Conservation (phyloP, 345 rosid species). For the Tarenaya hassleriana region DNA sequence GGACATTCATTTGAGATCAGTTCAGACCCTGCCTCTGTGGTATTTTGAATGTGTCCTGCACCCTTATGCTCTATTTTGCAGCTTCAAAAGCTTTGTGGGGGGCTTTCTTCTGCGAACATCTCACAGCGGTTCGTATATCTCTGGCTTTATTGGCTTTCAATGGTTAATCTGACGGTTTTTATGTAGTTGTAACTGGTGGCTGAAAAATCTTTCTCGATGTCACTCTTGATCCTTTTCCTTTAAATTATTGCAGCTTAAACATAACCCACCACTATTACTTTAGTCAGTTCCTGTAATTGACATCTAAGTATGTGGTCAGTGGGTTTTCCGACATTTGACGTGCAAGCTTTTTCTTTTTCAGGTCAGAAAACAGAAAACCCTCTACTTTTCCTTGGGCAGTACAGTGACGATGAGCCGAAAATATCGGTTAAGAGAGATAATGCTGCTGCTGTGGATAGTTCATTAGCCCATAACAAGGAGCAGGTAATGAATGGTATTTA, state of each 20-base stretch:
- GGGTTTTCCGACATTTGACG: conserved; percentile 34
- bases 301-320: conserved; percentile 12
- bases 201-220: conserved; percentile 31
- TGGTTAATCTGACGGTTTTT: conserved; percentile 52
- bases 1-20: conserved; percentile 59
- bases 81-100: conserved; percentile 51
- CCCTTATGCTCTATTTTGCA: conserved; percentile 54
- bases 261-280: background rate
- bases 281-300: background rate
- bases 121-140: conserved; percentile 90
- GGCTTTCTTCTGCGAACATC: conserved; percentile 57
- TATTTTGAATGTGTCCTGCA: conserved; percentile 57
- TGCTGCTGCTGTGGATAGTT: conserved; percentile 29
- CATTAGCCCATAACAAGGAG: conserved; percentile 30
- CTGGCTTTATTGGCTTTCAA: conserved; percentile 62
- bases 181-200: conserved; percentile 63
- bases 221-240: conserved; percentile 12
- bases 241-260: conserved; percentile 12
- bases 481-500: conserved; percentile 45
- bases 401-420: conserved; percentile 82
- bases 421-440: conserved; percentile 30
- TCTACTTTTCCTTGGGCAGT: conserved; percentile 80
- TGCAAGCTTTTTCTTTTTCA: conserved; percentile 40
- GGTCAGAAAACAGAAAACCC: conserved; percentile 74
- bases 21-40: conserved; percentile 58